Evolutionary conservation across 768 basidiomycete species (phyloP).

Genomic region (Boletus rubropictus): DNA sequence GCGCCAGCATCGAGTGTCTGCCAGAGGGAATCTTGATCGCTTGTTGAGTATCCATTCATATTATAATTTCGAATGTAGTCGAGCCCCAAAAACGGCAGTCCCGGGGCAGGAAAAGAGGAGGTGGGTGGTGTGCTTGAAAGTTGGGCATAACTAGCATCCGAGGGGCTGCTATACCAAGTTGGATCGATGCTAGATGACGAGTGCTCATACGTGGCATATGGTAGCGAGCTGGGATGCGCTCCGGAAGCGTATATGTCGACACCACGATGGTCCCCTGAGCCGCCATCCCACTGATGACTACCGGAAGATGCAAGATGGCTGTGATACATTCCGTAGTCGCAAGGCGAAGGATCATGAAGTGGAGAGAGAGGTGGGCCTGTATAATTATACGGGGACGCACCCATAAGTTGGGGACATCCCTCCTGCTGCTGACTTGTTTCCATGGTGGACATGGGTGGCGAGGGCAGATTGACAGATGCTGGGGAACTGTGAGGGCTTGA

Average conservation of each 20-base stretch:
- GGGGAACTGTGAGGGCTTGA: slow-evolving; percentile 73
- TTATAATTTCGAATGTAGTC: slow-evolving; percentile 80
- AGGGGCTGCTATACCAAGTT: slow-evolving; percentile 30
- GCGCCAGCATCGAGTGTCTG: slow-evolving; percentile 66
- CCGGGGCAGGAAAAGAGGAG: slow-evolving; percentile 61
- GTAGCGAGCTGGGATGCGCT: slow-evolving; percentile 28
- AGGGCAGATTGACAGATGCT: slow-evolving; percentile 64
- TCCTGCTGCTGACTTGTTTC: slow-evolving; percentile 45
- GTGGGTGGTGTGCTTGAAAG: slow-evolving; percentile 56
- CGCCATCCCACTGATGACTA: slow-evolving; percentile 42
- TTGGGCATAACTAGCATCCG: slow-evolving; percentile 37
- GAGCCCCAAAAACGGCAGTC: slow-evolving; percentile 78
- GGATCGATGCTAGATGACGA: slow-evolving; percentile 40
- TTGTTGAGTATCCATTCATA: slow-evolving; percentile 36
- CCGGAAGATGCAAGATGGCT: slow-evolving; percentile 24
- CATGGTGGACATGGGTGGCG: slow-evolving; percentile 52
- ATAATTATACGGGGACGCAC: slow-evolving; percentile 41
- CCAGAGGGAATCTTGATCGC: slow-evolving; percentile 42
- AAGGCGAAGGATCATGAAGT: slow-evolving; percentile 48
- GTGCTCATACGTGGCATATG: slow-evolving; percentile 44
- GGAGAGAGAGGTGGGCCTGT: slow-evolving; percentile 45
- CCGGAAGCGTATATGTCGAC: slow-evolving; percentile 42
- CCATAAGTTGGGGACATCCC: slow-evolving; percentile 48
- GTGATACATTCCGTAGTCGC: slow-evolving; percentile 44
- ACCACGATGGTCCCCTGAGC: slow-evolving; percentile 33